These are phyloP conservation scores for Rhododendron ferrugineum DNA, from an alignment of 148 eudicot genomes.

Conservation along the genomic window DNA sequence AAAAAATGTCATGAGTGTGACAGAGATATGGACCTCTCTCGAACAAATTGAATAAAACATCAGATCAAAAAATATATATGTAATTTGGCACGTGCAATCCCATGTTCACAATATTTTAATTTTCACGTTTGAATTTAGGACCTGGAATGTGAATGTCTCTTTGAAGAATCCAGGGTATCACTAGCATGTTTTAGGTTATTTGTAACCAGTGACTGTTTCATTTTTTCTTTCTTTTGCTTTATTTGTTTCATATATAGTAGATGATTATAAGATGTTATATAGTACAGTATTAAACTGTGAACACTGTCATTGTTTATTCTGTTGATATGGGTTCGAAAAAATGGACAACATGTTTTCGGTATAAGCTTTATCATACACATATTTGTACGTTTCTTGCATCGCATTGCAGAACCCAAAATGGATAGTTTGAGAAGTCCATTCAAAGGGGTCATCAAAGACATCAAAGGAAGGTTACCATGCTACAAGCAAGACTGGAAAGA, in stretches of 20 bases:
- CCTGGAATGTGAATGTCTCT: neutral
- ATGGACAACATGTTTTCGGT: neutral
- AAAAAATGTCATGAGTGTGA: neutral
- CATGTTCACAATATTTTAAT: neutral
- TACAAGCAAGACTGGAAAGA: conserved; percentile 20
- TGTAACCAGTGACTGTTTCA: neutral
- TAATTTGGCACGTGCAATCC: neutral
- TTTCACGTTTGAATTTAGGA: neutral
- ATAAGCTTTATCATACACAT: neutral
- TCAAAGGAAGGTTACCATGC: conserved; percentile 16
- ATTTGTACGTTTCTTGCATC: neutral
- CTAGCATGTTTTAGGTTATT: neutral
- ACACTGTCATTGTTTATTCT: neutral
- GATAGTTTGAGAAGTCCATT: conserved; percentile 3
- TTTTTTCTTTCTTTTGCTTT: neutral
- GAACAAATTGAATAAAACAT: neutral
- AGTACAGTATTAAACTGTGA: neutral
- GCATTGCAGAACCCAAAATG: conserved; percentile 11
- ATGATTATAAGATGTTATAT: neutral
- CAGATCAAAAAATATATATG: too few species aligned
- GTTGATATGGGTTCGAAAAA: neutral
- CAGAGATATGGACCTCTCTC: neutral
- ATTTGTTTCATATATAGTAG: neutral
- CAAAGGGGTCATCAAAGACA: conserved; percentile 10
- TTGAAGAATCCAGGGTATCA: neutral